Conservation (phyloP, 2,329 filamentous ascomycete genomes). For the Fusarium hainanense region DNA sequence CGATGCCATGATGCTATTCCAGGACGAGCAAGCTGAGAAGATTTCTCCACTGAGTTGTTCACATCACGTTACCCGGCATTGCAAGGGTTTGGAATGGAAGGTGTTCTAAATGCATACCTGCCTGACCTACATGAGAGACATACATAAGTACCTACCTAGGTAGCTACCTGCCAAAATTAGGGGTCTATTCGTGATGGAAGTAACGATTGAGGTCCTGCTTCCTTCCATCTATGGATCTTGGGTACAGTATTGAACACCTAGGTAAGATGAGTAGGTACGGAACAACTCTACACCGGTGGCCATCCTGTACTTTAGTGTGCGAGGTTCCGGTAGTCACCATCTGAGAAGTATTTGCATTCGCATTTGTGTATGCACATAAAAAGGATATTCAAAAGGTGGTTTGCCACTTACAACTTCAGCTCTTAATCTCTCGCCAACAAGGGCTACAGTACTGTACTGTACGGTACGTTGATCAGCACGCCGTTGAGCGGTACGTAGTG, state of each 20-base stretch:
- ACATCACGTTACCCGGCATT: conserved; percentile 37
- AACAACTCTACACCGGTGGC: background rate
- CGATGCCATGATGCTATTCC: conserved; percentile 17
- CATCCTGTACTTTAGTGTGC: background rate
- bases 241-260: background rate
- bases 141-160: conserved; percentile 6
- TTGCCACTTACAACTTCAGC: conserved; percentile 4
- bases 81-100: conserved; percentile 30
- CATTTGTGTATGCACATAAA: background rate
- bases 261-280: background rate
- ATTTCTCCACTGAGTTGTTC: conserved; percentile 18
- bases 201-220: background rate
- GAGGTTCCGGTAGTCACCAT: background rate
- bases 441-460: background rate
- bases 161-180: conserved; percentile 6
- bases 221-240: background rate
- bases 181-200: conserved; percentile 2
- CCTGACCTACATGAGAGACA: conserved; percentile 10
- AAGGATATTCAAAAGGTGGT: background rate
- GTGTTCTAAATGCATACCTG: conserved; percentile 15
- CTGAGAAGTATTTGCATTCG: background rate
- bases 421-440: conserved; percentile 4
- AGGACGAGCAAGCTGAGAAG: conserved; percentile 11
- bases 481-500: conserved; percentile 34
- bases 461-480: conserved; percentile 14